Conservation (phyloP, 148 eudicot species). For the Rhododendron henanense region DNA sequence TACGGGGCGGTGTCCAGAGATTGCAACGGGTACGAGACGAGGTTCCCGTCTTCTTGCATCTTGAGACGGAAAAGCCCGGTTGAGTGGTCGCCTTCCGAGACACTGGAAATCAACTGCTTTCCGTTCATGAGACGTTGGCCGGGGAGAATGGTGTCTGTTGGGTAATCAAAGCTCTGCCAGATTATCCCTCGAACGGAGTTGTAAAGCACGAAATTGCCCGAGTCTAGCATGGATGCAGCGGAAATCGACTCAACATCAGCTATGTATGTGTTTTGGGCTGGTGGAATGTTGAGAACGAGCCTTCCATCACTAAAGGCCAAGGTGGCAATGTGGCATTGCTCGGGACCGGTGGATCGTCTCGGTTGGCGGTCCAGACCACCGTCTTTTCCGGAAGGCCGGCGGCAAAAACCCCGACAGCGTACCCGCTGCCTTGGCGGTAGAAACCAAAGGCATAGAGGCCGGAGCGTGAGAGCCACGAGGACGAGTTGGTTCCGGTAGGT, state of each 20-base stretch:
- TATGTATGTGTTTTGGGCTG: background rate
- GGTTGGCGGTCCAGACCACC: constrained; percentile 22
- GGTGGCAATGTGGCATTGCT: background rate
- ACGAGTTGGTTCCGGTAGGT: background rate
- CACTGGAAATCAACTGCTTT: constrained; percentile 3
- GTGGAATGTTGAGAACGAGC: background rate
- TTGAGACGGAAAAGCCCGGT: constrained; percentile 9
- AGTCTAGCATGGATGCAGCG: constrained; percentile 16
- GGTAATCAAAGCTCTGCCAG: constrained; percentile 24
- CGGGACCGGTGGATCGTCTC: constrained; percentile 2
- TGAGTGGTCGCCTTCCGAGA: constrained; percentile 5
- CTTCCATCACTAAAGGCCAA: background rate
- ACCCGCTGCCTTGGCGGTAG: constrained; percentile 19
- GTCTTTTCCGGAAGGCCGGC: constrained; percentile 14
- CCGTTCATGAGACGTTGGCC: background rate
- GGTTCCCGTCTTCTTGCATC: constrained; percentile 27
- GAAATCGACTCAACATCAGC: background rate
- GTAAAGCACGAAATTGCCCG: constrained; percentile 27
- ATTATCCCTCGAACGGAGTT: background rate
- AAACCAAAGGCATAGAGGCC: constrained; percentile 26
- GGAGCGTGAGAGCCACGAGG: constrained; percentile 15
- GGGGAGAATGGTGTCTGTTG: constrained; percentile 18
- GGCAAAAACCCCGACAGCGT: constrained; percentile 9
- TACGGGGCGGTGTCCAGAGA: background rate
- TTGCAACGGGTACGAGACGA: constrained; percentile 16